These are phyloP conservation scores for Cladosporium sp. DNA, from an alignment of 2,329 filamentous ascomycete genomes.

Conservation along the genomic window DNA sequence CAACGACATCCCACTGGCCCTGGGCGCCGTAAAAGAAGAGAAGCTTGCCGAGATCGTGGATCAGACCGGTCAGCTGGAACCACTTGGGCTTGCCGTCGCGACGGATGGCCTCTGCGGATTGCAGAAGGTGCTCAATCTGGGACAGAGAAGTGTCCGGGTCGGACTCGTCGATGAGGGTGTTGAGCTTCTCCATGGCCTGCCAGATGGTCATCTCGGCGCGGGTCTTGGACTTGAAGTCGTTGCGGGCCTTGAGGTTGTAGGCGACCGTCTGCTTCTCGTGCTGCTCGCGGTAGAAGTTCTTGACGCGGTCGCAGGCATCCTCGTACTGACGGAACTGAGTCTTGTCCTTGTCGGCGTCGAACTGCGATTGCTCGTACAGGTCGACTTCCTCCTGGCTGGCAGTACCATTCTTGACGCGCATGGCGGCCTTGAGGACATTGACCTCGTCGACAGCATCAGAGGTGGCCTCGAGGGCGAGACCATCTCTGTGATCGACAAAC, in stretches of 20 bases:
- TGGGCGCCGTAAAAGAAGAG: conserved; percentile 75
- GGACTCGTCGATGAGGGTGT: conserved; percentile 83
- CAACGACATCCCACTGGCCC: conserved; percentile 91
- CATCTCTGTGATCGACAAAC: conserved; percentile 41
- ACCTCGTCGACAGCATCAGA: conserved; percentile 56
- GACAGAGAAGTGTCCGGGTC: conserved; percentile 83
- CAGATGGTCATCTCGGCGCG: conserved; percentile 77
- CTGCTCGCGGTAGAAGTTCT: conserved; percentile 74
- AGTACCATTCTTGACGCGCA: conserved; percentile 25
- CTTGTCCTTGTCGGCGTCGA: conserved; percentile 73
- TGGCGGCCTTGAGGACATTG: conserved; percentile 52
- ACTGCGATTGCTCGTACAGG: conserved; percentile 55
- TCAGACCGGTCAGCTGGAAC: conserved; percentile 73
- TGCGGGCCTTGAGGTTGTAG: conserved; percentile 77
- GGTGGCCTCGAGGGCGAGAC: conserved; percentile 51
- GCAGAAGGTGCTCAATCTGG: conserved; percentile 84
- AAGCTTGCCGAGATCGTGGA: conserved; percentile 75
- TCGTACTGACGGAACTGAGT: conserved; percentile 76
- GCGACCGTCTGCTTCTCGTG: conserved; percentile 68
- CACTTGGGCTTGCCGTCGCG: conserved; percentile 75
- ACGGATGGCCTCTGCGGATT: conserved; percentile 83
- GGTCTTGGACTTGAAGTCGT: conserved; percentile 59
- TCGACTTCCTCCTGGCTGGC: conserved; percentile 34
- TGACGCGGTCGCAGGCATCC: conserved; percentile 74
- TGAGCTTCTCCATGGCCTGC: conserved; percentile 88